These are phyloP conservation scores for Chaetomium olivaceum DNA, from an alignment of 2,329 filamentous ascomycete genomes.

Conservation along the genomic window DNA sequence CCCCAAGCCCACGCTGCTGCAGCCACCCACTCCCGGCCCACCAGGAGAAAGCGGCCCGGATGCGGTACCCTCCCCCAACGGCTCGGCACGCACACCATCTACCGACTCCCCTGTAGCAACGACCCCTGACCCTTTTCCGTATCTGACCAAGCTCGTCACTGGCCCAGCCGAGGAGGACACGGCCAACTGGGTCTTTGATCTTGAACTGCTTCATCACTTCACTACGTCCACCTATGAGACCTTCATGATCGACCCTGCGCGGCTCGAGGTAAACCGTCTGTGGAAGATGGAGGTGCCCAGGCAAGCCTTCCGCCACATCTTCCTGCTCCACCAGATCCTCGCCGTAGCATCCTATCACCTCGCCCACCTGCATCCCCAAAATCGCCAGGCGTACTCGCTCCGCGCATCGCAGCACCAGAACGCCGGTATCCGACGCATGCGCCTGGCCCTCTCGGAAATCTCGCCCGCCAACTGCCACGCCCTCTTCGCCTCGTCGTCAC, in stretches of 20 bases:
- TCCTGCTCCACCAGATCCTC: slow-evolving; percentile 33
- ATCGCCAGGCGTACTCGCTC: slow-evolving; percentile 22
- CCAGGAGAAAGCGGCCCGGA: not conserved
- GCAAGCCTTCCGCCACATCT: slow-evolving; percentile 28
- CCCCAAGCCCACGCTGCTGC: not conserved
- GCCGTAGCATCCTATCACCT: slow-evolving; percentile 31
- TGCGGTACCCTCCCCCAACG: slow-evolving; percentile 8
- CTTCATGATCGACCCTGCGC: slow-evolving; percentile 10
- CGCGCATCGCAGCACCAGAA: slow-evolving; percentile 32
- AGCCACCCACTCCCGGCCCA: not conserved
- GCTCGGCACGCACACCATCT: slow-evolving; percentile 4
- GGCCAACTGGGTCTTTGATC: slow-evolving; percentile 38
- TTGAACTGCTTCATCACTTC: slow-evolving; percentile 43
- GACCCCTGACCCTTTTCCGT: slow-evolving; percentile 25
- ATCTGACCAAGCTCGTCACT: slow-evolving; percentile 29
- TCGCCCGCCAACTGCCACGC: slow-evolving; percentile 32
- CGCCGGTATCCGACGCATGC: slow-evolving; percentile 29
- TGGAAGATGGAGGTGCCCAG: slow-evolving; percentile 30
- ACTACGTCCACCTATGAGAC: slow-evolving; percentile 32
- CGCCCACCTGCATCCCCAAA: slow-evolving; percentile 27
- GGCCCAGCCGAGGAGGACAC: slow-evolving; percentile 21
- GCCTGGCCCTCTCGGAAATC: slow-evolving; percentile 26
- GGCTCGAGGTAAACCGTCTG: not conserved
- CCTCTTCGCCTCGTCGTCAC: slow-evolving; percentile 27
- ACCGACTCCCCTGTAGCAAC: slow-evolving; percentile 5